These are phyloP conservation scores for Curvularia verruculosa DNA, from an alignment of 2,329 filamentous ascomycete species.

Conservation along the genomic window DNA sequence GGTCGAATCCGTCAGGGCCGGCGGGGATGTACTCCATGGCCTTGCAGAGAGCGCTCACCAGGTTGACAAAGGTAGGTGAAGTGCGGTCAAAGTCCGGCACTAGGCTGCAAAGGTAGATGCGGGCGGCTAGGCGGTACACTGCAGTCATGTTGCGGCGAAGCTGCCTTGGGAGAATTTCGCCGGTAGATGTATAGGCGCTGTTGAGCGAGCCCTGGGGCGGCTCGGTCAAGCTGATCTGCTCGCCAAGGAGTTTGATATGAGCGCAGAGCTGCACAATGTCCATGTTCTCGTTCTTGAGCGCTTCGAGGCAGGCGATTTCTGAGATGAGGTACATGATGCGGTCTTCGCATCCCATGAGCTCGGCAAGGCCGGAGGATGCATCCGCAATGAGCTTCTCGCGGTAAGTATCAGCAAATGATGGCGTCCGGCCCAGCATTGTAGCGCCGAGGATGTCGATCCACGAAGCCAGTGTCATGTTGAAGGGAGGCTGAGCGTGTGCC, in stretches of 20 bases:
- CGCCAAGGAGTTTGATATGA: constrained; percentile 85
- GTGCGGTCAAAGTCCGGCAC: constrained; percentile 84
- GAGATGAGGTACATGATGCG: constrained; percentile 97
- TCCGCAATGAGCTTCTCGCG: constrained; percentile 82
- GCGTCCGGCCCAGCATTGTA: constrained; percentile 86
- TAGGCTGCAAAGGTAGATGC: constrained; percentile 95
- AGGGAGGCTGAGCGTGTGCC: constrained; percentile 71
- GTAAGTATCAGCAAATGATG: constrained; percentile 92
- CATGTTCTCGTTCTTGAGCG: constrained; percentile 77
- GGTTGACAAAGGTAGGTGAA: constrained; percentile 73
- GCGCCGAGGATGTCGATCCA: constrained; percentile 98
- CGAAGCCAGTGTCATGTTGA: constrained; percentile 91
- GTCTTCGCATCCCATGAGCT: constrained; percentile 98
- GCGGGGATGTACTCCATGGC: constrained; percentile 82
- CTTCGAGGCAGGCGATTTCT: constrained; percentile 94
- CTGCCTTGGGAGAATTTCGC: constrained; percentile 79
- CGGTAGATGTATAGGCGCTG: constrained; percentile 65
- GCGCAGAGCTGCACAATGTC: constrained; percentile 86
- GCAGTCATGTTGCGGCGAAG: constrained; percentile 87
- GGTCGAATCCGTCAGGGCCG: constrained; percentile 83
- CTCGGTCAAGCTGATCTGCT: constrained; percentile 85
- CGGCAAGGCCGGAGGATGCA: constrained; percentile 74
- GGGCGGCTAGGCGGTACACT: constrained; percentile 88
- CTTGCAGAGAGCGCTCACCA: constrained; percentile 78
- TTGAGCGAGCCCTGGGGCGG: constrained; percentile 54